Percentiles rank a stretch among this genome's conserved stretches.
phyloP scores from a whole-genome alignment of 495 filamentous ascomycete species.

The Annulohypoxylon maeteangense region DNA sequence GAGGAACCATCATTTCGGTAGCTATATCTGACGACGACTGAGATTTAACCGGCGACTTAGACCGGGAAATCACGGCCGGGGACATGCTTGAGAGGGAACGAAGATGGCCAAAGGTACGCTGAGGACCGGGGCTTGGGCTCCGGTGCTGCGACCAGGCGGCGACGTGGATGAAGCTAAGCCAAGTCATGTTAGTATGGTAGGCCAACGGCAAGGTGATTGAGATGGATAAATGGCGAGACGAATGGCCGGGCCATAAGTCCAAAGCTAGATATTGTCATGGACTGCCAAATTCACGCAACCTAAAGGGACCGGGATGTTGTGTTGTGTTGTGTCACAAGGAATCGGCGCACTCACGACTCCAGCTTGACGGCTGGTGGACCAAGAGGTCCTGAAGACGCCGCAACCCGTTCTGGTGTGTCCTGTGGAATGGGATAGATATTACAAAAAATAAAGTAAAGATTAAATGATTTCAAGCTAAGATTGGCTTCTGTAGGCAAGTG shows the following conservation, averaged over 20 bases:
- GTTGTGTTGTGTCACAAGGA: not conserved
- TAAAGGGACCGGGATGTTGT: not conserved
- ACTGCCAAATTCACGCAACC: not conserved
- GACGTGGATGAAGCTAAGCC: slow-evolving; percentile 60
- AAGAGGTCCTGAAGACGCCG: slow-evolving; percentile 40
- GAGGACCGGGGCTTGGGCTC: slow-evolving; percentile 47
- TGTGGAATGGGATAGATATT: slow-evolving; percentile 36
- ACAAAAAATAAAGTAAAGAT: slow-evolving; percentile 27
- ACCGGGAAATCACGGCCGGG: slow-evolving; percentile 47
- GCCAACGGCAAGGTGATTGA: not conserved
- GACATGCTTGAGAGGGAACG: slow-evolving; percentile 61
- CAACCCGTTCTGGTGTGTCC: slow-evolving; percentile 37
- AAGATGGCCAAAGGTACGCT: slow-evolving; percentile 57
- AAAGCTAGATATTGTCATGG: not conserved
- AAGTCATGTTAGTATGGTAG: slow-evolving; percentile 47
- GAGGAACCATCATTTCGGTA: slow-evolving; percentile 41
- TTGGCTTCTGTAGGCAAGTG: slow-evolving; percentile 21
- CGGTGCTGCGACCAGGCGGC: slow-evolving; percentile 63
- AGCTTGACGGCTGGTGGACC: slow-evolving; percentile 51
- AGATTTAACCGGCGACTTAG: slow-evolving; percentile 45
- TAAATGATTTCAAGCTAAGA: slow-evolving; percentile 23
- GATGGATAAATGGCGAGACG: not conserved
- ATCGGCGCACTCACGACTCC: slow-evolving; percentile 48
- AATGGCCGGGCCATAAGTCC: not conserved
- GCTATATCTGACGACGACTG: slow-evolving; percentile 46